Evolutionary conservation across 208 protist genomes (phyloP), one percentile per base, ranked within the genome.

Genomic region (Leishmania martiniquensis): DNA sequence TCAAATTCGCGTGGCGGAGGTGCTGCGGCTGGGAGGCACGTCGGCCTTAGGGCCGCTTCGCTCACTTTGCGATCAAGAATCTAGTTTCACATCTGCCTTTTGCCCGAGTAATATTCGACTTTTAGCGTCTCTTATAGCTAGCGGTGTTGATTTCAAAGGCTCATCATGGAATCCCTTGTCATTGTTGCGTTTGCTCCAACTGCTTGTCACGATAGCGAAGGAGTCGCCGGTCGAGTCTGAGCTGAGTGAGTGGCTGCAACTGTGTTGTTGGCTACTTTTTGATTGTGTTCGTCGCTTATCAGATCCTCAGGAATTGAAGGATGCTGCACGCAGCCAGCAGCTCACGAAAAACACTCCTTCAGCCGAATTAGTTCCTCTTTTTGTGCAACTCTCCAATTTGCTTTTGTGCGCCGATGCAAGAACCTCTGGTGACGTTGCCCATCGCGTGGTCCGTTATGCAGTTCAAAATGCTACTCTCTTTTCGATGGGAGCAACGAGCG

Each of bases 221-320:
- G 73, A 67, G 0, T 55, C 75, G 2, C 69, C 45, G 39, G 22
- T 45, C 2, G 75, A 76, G 62, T 79, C 75, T 22, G 75, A 84
- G 37, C 62, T 70, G 47, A 75, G 75, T 34, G 68, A 37, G 44
- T 80, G 59, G 66, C 71, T 80, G 51, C 80, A 80, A n/a, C 44
- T 77, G 5, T 37, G 74, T n/a, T 79, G 68, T 47, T 84, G 80
- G 80, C 73, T 60, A n/a, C 75, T 84, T 44, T 84, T 84, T 45
- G 60, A 71, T 44, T 69, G 55, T 32, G 37, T 57, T 72, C 29
- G 29, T 20, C 47, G 15, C 22, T 42, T 25, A 59, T 72, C 32
- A 25, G 4, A 1, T 44, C 7, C 44, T 10, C 17, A 4, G 44
- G 29, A 59, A 29, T 22, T n/a, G 6, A 29, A 15, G 25, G 65